Evolutionary conservation across 306 rosid genomes (phyloP).

Genomic region (Quillaja saponaria): DNA sequence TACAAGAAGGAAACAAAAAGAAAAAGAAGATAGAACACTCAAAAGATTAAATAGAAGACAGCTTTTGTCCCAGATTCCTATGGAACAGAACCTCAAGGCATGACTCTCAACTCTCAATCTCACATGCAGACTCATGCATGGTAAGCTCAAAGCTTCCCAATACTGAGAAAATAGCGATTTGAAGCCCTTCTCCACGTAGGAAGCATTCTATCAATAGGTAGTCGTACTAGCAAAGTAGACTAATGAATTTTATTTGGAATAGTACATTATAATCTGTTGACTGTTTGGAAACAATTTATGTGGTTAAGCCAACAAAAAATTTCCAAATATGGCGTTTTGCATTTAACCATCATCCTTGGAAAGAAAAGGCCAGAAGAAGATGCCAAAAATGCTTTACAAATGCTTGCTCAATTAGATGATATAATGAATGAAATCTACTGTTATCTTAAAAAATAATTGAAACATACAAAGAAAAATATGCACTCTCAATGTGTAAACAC

Average conservation of each 20-base stretch:
- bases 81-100: not conserved
- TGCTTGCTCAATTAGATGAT: not conserved
- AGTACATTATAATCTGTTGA: not conserved
- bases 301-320: not conserved
- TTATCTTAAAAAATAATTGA: no score
- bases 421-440: not conserved
- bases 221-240: not conserved
- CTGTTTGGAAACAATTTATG: not conserved
- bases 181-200: not conserved
- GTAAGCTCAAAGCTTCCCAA: not conserved
- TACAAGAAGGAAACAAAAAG: not conserved
- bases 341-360: not conserved
- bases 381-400: not conserved
- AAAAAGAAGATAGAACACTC: not conserved
- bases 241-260: not conserved
- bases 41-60: not conserved
- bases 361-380: not conserved
- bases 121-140: not conserved
- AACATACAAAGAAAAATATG: no score
- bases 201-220: not conserved
- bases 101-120: not conserved
- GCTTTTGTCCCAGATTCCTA: not conserved
- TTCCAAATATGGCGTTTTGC: conserved; percentile 6
- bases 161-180: not conserved
- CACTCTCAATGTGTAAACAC: no score